A percentile compares a stretch with the other conserved stretches of the same genome.
These are phyloP conservation scores for Microsporum audouinii DNA, from an alignment of 2,329 filamentous ascomycete species.

Conservation along the genomic window DNA sequence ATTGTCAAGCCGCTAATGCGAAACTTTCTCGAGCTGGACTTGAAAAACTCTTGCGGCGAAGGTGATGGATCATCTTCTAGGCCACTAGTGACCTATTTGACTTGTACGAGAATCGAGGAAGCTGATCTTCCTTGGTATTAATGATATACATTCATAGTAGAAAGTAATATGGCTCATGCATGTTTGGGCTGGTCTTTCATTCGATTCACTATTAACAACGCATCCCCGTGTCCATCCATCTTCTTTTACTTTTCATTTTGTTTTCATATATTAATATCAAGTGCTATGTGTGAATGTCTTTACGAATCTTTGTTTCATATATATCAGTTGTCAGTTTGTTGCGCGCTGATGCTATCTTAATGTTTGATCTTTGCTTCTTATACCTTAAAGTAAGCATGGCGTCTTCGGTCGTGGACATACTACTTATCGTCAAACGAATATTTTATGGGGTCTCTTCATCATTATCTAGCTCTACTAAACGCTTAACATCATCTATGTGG, in stretches of 20 bases:
- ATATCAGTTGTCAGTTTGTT: not conserved
- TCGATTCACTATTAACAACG: not conserved
- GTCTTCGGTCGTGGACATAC: not conserved
- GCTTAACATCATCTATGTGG: no score
- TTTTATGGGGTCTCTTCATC: not conserved
- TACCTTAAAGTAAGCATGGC: not conserved
- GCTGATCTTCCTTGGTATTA: constrained; percentile 53
- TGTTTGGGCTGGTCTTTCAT: not conserved
- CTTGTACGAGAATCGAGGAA: constrained; percentile 52
- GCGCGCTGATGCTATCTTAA: not conserved
- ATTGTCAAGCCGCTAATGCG: constrained; percentile 76
- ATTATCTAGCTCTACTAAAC: no score
- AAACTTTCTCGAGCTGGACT: constrained; percentile 70
- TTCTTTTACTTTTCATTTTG: not conserved
- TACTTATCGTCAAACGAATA: not conserved
- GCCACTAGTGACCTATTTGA: constrained; percentile 46
- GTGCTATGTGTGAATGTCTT: not conserved
- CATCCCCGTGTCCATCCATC: not conserved
- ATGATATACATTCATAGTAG: constrained; percentile 6
- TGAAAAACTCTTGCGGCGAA: constrained; percentile 33
- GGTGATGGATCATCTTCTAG: constrained; percentile 23
- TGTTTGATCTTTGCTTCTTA: not conserved
- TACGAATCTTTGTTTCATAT: not conserved
- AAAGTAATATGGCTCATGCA: not conserved
- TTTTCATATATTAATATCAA: not conserved